Percentiles rank a stretch among this genome's conserved stretches.
Conservation (phyloP, 768 basidiomycete species). For the Gloeophyllum trabeum region DNA sequence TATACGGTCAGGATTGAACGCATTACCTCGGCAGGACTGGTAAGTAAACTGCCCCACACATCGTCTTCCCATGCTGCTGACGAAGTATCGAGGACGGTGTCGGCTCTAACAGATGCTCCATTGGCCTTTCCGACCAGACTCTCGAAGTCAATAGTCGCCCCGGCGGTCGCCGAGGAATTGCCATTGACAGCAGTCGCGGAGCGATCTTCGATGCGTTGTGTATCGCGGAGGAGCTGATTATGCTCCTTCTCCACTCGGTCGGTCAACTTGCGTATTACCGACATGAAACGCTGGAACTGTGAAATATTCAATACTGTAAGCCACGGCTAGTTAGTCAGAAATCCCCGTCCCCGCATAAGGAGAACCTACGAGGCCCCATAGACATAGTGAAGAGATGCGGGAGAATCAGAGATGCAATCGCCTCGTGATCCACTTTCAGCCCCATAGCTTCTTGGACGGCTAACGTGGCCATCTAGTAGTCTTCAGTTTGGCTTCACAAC, state of each 20-base stretch:
- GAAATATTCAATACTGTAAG: slow-evolving; percentile 58
- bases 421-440: slow-evolving; percentile 85
- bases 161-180: slow-evolving; percentile 18
- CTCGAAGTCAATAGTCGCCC: slow-evolving; percentile 73
- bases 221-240: slow-evolving; percentile 83
- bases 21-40: slow-evolving; percentile 25
- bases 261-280: slow-evolving; percentile 62
- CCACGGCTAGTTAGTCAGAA: background rate
- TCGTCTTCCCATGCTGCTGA: slow-evolving; percentile 73
- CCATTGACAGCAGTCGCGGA: slow-evolving; percentile 39
- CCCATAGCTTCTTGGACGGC: slow-evolving; percentile 96
- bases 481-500: too few relatives aligned
- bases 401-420: slow-evolving; percentile 48
- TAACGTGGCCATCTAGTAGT: slow-evolving; percentile 85
- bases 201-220: slow-evolving; percentile 80
- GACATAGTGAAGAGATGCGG: slow-evolving; percentile 87
- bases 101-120: slow-evolving; percentile 32
- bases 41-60: slow-evolving; percentile 74
- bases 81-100: slow-evolving; percentile 25
- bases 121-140: slow-evolving; percentile 62
- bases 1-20: background rate
- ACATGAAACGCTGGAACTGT: slow-evolving; percentile 93
- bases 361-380: slow-evolving; percentile 75
- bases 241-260: slow-evolving; percentile 92
- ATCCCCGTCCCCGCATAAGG: slow-evolving; percentile 3